Percentiles rank a stretch among this genome's conserved stretches.
Conservation (phyloP, 2,329 filamentous ascomycete species). For the Exophiala viscosa region DNA sequence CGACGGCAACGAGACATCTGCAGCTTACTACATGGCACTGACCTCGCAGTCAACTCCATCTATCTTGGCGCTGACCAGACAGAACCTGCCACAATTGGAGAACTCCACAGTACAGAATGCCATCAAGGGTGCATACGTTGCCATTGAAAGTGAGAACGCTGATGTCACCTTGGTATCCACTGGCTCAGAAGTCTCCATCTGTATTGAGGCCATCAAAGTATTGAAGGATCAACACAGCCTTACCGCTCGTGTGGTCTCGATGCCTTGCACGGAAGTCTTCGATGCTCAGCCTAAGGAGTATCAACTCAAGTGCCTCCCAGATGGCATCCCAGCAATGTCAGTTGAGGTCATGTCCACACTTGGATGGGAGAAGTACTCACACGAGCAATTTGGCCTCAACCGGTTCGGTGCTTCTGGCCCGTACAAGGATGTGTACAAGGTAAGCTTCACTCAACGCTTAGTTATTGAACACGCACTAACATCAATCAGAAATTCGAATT, state of each 20-base stretch:
- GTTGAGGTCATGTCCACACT: constrained; percentile 97
- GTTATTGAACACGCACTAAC: constrained; percentile 35
- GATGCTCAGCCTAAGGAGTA: constrained; percentile 93
- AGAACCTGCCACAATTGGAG: constrained; percentile 98
- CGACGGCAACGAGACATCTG: constrained; percentile 96
- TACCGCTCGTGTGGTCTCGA: constrained; percentile 85
- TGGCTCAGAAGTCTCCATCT: constrained; percentile 92
- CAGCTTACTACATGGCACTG: constrained; percentile 93
- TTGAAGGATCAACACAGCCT: constrained; percentile 84
- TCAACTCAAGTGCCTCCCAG: constrained; percentile 84
- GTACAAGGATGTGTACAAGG: constrained; percentile 97
- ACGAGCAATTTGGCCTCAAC: constrained; percentile 99
- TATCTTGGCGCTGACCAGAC: constrained; percentile 90
- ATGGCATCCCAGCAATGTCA: constrained; percentile 87
- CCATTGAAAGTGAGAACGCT: constrained; percentile 77
- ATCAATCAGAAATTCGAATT: constrained; percentile 89
- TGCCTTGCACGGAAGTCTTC: constrained; percentile 97
- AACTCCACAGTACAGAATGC: constrained; percentile 84
- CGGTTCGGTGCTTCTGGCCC: constrained; percentile 95
- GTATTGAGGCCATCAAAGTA: constrained; percentile 85
- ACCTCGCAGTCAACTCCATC: constrained; percentile 85
- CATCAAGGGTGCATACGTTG: constrained; percentile 92
- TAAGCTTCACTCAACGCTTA: constrained; percentile 38
- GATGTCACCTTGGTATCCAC: constrained; percentile 88
- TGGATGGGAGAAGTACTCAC: constrained; percentile 98